Evolutionary conservation across 2,329 filamentous ascomycete species (phyloP).

Genomic region (Scytalidium sp.): DNA sequence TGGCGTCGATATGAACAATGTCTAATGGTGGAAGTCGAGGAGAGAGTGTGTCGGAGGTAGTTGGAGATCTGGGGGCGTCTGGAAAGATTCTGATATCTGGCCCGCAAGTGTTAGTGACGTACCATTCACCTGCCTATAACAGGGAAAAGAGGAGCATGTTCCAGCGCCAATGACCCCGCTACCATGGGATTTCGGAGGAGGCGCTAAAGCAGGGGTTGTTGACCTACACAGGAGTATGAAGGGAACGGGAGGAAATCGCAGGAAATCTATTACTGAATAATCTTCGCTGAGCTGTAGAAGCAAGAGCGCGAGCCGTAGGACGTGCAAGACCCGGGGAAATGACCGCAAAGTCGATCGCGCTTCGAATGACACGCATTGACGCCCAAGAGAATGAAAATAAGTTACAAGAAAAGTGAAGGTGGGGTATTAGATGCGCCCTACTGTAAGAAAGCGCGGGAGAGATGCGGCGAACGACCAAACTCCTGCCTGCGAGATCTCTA

Average conservation of each 20-base stretch:
- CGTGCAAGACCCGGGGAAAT: slow-evolving; percentile 18
- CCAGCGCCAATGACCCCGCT: neutral
- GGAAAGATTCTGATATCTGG: slow-evolving; percentile 17
- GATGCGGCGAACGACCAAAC: neutral
- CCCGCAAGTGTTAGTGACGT: neutral
- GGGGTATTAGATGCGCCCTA: slow-evolving; percentile 1
- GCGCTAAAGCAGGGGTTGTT: neutral
- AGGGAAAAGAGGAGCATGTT: neutral
- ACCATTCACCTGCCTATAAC: neutral
- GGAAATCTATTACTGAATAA: neutral
- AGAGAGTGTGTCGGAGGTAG: slow-evolving; percentile 13
- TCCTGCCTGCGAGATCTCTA: neutral
- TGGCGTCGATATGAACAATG: slow-evolving; percentile 71
- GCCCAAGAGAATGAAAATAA: slow-evolving; percentile 8
- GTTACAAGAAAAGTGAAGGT: slow-evolving; percentile 2
- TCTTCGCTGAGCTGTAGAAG: slow-evolving; percentile 10
- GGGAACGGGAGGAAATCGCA: neutral
- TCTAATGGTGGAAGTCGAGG: slow-evolving; percentile 34
- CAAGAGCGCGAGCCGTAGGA: slow-evolving; percentile 16
- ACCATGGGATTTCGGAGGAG: neutral
- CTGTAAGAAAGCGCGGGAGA: neutral
- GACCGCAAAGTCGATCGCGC: slow-evolving; percentile 20
- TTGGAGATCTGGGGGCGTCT: slow-evolving; percentile 19
- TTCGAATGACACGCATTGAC: slow-evolving; percentile 27
- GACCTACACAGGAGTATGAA: neutral